Evolutionary conservation across 2,329 filamentous ascomycete species (phyloP), one percentile per base, ranked within the genome.

Genomic region (Orbilia oligospora): DNA sequence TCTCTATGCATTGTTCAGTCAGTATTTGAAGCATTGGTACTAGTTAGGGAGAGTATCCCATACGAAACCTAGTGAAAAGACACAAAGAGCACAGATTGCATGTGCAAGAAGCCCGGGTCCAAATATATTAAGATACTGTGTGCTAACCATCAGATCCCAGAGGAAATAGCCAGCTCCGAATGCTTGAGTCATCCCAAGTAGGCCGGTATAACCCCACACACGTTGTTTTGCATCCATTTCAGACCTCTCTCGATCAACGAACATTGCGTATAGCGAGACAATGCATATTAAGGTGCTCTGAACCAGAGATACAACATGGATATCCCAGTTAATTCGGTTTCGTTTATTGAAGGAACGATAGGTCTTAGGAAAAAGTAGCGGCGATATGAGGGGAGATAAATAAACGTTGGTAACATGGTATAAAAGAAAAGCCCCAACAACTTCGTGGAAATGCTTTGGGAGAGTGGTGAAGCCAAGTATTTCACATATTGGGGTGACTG

Each of bases 91-190:
- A 81, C 89, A 90, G 53, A 92, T 84, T 56, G 92, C 93, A 84
- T 97, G 93, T 63, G 91, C 91, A 75, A 95, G 86, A 84, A 94
- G 90, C 48, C 92, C 92, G n/a, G 89, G 82, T 6, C 92, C 92
- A 82, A 96, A 96, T 41, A 94, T 88, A 76, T 89, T 87, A 24
- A 94, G 83, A 82, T 94, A 88, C 82, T 88, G 85, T 75, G 89
- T 84, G 49, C 92, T 94, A 80, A 94, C 88, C 80, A 90, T 85
- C 64, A 96, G 84, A 83, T 97, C 93, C 92, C 92, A 97, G 64
- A 95, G 84, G 83, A 97, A 97, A 84, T 97, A 97, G 9, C 93
- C 93, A 22, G 90, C 87, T 0, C 92, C 93, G 81, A 94, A 87
- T 9, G 90, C 91, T 84, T 94, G 92, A 68, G 94, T 88, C 86